Percentiles rank a stretch among this genome's conserved stretches.
Evolutionary conservation across 371 early-diverging fungal species (phyloP).

Genomic region (Lichtheimia corymbifera): DNA sequence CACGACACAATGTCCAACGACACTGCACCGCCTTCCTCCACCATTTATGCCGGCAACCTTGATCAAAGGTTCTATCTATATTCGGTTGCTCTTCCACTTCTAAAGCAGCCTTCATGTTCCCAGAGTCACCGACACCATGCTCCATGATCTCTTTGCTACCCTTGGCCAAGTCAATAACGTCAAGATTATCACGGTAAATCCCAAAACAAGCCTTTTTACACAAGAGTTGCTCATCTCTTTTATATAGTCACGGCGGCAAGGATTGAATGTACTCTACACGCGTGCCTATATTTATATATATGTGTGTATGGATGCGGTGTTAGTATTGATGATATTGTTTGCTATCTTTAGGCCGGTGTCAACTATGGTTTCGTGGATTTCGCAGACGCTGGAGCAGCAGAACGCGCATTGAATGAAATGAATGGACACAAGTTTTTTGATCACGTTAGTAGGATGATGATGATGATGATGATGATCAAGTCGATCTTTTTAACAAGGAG

Average conservation of each 20-base stretch:
- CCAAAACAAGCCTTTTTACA: too few relatives aligned
- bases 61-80: constrained; percentile 73
- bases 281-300: background rate
- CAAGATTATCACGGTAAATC: constrained; percentile 80
- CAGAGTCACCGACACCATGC: constrained; percentile 80
- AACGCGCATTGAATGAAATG: constrained; percentile 71
- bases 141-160: constrained; percentile 77
- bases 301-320: too few relatives aligned
- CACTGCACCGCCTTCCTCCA: constrained; percentile 9
- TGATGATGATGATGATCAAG: too few relatives aligned
- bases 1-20: constrained; percentile 3
- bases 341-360: constrained; percentile 31
- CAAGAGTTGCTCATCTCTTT: too few relatives aligned
- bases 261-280: too few relatives aligned
- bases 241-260: too few relatives aligned
- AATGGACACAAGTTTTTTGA: constrained; percentile 76
- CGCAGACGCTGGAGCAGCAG: constrained; percentile 70
- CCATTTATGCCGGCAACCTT: constrained; percentile 86
- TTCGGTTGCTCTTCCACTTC: constrained; percentile 73
- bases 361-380: constrained; percentile 93
- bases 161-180: constrained; percentile 70
- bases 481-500: too few relatives aligned
- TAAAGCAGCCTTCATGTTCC: constrained; percentile 65
- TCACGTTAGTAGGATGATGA: constrained; percentile 38
- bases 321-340: too few relatives aligned